Evolutionary conservation across 805 yeast species (phyloP), one percentile per base, ranked within the genome.

Genomic region (Saccharomyces jurei): DNA sequence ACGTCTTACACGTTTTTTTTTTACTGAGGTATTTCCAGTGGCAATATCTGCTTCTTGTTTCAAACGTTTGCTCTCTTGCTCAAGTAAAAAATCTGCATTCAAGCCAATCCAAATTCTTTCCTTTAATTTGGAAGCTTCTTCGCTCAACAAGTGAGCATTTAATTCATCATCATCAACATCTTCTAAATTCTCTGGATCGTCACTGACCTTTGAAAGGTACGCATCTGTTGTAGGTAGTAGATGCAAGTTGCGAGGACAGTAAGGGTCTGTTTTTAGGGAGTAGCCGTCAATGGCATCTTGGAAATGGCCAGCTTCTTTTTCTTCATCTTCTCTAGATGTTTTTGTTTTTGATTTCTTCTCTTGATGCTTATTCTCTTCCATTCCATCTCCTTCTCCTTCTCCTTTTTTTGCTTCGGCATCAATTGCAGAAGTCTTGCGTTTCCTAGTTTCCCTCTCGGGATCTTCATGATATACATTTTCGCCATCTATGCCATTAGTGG

Each of bases 21-120:
- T 81, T 77, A 13, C 81, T 73, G 57, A 74, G 3, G 80, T 77
- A 58, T 86, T 87, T 4, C 98, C 99, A 0, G 92, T 86, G 30
- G 88, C 80, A 56, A 80, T 82, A 71, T 94, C 98, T 0, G 96
- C 94, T 66, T 90, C 96, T 52, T 79, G 78, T 67, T 91, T 89
- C 56, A 92, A 75, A 58, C 91, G 75, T 65, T 89, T 90, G 61
- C 82, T 81, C 63, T 92, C 97, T 70, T 89, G 96, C 50, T 86
- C 94, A 8, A 89, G 67, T 53, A 94, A 72, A 65, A 81, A 94
- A 29, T 91, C 98, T 56, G 87, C 87, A 69, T 95, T 91, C 44
- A 89, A 76, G 2, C 94, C 91, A 52, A 87, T 83, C 98, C 99
- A 94, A 2, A 91, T 81, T 56, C 86, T 77, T 60, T 89, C 91